A percentile compares a stretch with the other conserved stretches of the same genome.
These are phyloP conservation scores for Suillus brevipes DNA, from an alignment of 768 basidiomycete species.

Conservation along the genomic window DNA sequence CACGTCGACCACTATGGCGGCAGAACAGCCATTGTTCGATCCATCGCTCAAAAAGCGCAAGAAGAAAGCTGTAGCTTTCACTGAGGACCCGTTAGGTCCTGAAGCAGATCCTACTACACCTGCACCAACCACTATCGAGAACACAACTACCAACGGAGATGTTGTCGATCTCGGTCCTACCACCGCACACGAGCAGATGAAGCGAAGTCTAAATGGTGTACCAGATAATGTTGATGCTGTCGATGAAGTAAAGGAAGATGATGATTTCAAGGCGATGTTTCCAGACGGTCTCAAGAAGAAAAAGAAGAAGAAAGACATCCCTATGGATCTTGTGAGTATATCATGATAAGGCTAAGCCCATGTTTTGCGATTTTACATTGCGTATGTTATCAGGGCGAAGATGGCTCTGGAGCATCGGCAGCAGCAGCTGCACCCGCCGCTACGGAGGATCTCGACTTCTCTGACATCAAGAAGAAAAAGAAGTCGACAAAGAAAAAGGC, in stretches of 20 bases:
- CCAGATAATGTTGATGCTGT: slow-evolving; percentile 33
- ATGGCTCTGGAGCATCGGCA: slow-evolving; percentile 67
- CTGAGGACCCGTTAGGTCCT: slow-evolving; percentile 79
- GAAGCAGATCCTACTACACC: slow-evolving; percentile 83
- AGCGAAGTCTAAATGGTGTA: slow-evolving; percentile 41
- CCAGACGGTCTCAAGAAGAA: slow-evolving; percentile 84
- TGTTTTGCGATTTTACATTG: slow-evolving; percentile 6
- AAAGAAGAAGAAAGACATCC: slow-evolving; percentile 92
- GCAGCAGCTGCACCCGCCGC: slow-evolving; percentile 41
- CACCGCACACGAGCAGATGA: slow-evolving; percentile 78
- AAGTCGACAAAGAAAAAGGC: slow-evolving; percentile 88
- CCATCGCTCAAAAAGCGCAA: slow-evolving; percentile 84
- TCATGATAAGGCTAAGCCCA: neutral
- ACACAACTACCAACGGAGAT: slow-evolving; percentile 67
- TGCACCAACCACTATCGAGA: slow-evolving; percentile 71
- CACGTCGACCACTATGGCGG: slow-evolving; percentile 40
- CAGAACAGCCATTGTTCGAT: slow-evolving; percentile 79
- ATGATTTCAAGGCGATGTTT: slow-evolving; percentile 82
- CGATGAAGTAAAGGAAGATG: slow-evolving; percentile 58
- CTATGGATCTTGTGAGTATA: slow-evolving; percentile 69
- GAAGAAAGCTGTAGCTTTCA: slow-evolving; percentile 85
- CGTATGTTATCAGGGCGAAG: slow-evolving; percentile 46
- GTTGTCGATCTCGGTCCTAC: slow-evolving; percentile 74
- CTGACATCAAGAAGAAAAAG: slow-evolving; percentile 97
- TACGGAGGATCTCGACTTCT: slow-evolving; percentile 87